A percentile compares a stretch with the other conserved stretches of the same genome.
Conservation (phyloP, 139 green algal species). For the Chlamydomonas urium region DNA sequence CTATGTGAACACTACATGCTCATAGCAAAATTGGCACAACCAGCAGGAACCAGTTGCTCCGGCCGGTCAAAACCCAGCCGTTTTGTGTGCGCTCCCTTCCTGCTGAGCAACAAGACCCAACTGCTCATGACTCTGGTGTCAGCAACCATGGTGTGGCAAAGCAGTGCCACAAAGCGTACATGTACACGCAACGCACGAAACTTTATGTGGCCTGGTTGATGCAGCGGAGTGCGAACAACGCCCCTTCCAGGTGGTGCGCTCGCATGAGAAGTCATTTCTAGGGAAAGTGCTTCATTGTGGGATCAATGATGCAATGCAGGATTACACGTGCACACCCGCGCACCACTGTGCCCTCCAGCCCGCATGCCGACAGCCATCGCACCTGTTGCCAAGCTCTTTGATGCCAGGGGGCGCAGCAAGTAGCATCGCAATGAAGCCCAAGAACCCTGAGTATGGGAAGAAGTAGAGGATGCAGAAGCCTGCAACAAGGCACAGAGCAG, state of each 20-base stretch:
- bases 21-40: neutral
- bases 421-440: neutral
- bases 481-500: too few relatives aligned
- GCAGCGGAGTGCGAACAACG: neutral
- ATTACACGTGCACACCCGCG: neutral
- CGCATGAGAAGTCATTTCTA: neutral
- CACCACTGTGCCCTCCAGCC: neutral
- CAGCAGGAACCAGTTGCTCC: neutral
- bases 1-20: neutral
- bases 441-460: conserved; percentile 2
- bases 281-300: neutral
- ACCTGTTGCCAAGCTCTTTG: conserved; percentile 5
- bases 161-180: too few relatives aligned
- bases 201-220: too few relatives aligned
- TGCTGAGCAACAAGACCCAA: neutral
- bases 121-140: too few relatives aligned
- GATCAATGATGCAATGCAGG: neutral
- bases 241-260: neutral
- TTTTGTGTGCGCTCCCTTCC: neutral
- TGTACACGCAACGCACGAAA: too few relatives aligned
- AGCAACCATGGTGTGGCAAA: too few relatives aligned
- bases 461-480: conserved; percentile 14
- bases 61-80: neutral
- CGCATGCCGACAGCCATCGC: neutral
- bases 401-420: neutral